phyloP scores from a whole-genome alignment of 345 rosid genomes.

The Bruguiera sexangula region DNA sequence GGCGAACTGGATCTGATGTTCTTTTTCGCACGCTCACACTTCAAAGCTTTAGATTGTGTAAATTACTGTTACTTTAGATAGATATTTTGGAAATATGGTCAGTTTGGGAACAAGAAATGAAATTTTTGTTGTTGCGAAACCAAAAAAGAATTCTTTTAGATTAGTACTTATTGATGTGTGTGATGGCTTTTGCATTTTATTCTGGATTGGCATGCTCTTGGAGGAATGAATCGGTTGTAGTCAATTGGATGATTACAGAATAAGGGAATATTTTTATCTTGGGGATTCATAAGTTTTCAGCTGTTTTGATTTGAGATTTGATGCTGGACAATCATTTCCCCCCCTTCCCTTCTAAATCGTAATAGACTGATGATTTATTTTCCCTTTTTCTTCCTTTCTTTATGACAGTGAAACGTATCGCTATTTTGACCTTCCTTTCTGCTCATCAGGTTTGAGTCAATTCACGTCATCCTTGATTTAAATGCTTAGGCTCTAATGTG shows the following conservation, averaged over 20 bases:
- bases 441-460: slow-evolving; percentile 26
- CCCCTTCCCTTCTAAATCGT: neutral
- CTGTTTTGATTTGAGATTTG: too few relatives aligned
- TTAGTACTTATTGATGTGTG: too few relatives aligned
- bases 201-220: too few relatives aligned
- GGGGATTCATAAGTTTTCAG: too few relatives aligned
- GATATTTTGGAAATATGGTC: neutral
- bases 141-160: too few relatives aligned
- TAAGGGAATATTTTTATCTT: too few relatives aligned
- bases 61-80: neutral
- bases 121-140: too few relatives aligned
- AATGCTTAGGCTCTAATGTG: neutral
- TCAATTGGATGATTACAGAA: too few relatives aligned
- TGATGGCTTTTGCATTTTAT: too few relatives aligned
- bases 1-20: neutral
- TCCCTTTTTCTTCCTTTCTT: neutral
- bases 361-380: neutral
- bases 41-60: neutral
- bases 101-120: neutral
- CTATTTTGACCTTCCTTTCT: slow-evolving; percentile 34
- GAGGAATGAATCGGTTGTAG: too few relatives aligned
- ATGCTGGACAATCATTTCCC: neutral
- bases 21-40: neutral
- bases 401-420: slow-evolving; percentile 33
- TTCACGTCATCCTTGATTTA: neutral